These are phyloP conservation scores for Oxytropis ochrocephala DNA, from an alignment of 306 rosid species.

Conservation along the genomic window DNA sequence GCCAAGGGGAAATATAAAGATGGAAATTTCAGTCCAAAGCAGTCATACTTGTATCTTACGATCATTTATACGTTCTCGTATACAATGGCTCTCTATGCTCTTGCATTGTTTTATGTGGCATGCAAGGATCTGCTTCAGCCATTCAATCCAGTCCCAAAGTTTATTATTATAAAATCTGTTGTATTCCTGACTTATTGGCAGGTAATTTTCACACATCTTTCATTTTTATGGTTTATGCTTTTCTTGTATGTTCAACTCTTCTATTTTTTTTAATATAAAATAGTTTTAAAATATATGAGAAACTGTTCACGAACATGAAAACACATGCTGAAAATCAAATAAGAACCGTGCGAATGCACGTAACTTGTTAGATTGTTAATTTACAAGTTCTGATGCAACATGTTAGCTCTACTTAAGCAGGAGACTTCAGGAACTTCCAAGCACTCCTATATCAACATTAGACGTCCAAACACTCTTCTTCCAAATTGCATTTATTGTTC, in stretches of 20 bases:
- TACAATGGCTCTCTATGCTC: slow-evolving; percentile 84
- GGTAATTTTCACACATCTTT: slow-evolving; percentile 32
- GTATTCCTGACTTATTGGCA: slow-evolving; percentile 99
- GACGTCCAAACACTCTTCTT: neutral
- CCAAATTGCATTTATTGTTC: neutral
- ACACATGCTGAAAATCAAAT: no score
- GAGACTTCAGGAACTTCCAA: no score
- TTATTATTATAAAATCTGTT: slow-evolving; percentile 84
- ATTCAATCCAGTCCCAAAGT: slow-evolving; percentile 95
- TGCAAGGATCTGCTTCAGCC: slow-evolving; percentile 98
- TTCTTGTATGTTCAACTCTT: slow-evolving; percentile 9
- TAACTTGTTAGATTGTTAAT: no score
- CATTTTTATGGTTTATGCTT: neutral
- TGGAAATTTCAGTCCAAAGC: slow-evolving; percentile 83
- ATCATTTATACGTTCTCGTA: slow-evolving; percentile 84
- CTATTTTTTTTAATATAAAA: no score
- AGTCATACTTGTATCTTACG: slow-evolving; percentile 88
- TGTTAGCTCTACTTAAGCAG: no score
- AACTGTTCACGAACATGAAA: no score
- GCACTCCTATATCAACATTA: no score
- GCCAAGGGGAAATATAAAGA: slow-evolving; percentile 85
- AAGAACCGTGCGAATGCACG: no score
- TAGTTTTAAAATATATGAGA: no score
- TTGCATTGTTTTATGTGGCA: slow-evolving; percentile 87
- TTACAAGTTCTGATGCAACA: no score